A percentile compares a stretch with the other conserved stretches of the same genome.
phyloP scores from a whole-genome alignment of 495 filamentous ascomycete species.

The Amniculicola lignicola region DNA sequence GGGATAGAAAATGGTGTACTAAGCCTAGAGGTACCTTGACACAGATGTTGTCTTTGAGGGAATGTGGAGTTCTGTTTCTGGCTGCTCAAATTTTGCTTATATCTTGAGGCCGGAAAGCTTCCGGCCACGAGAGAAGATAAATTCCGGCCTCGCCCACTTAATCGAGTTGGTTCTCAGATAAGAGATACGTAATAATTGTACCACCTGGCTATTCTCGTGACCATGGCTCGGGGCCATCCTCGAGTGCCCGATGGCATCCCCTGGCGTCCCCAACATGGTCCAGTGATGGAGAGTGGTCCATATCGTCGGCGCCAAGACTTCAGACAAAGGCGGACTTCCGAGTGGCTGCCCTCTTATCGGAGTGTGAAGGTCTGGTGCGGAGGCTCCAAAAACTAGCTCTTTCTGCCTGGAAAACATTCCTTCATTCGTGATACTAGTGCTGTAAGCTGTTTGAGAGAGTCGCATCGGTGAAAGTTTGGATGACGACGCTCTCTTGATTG shows the following conservation, averaged over 20 bases:
- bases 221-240: constrained; percentile 5
- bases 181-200: constrained; percentile 32
- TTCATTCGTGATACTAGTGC: no score
- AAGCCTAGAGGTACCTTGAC: background rate
- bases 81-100: constrained; percentile 39
- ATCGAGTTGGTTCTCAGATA: constrained; percentile 5
- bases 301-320: constrained; percentile 21
- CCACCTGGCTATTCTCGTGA: constrained; percentile 13
- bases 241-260: constrained; percentile 11
- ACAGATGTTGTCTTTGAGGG: background rate
- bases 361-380: no score
- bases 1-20: background rate
- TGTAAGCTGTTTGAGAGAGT: no score
- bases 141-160: constrained; percentile 55
- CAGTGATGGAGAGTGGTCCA: background rate
- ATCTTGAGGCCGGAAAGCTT: constrained; percentile 52
- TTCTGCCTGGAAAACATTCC: no score
- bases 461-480: no score
- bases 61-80: background rate
- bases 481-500: no score
- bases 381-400: no score
- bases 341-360: constrained; percentile 10
- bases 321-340: constrained; percentile 8
- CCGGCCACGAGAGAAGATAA: constrained; percentile 40
- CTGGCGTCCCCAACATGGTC: background rate